A percentile compares a stretch with the other conserved stretches of the same genome.
Evolutionary conservation across 352 stramenopile genomes (phyloP).

Genomic region (Albugo candida): DNA sequence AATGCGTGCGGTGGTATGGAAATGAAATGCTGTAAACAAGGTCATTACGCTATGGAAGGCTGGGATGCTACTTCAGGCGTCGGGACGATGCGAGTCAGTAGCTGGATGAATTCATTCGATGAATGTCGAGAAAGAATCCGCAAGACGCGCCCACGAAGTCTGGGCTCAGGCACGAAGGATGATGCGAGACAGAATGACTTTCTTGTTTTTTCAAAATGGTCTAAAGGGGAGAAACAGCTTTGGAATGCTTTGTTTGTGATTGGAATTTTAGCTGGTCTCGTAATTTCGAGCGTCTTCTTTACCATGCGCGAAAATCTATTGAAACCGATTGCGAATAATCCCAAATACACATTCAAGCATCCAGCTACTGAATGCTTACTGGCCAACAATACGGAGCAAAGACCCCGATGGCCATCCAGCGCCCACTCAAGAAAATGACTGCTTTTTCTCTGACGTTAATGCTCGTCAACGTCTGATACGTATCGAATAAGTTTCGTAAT

Average conservation of each 20-base stretch:
- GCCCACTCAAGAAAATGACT: too few relatives aligned
- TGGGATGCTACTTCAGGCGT: slow-evolving; percentile 48
- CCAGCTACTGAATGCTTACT: too few relatives aligned
- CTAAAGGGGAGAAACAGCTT: background rate
- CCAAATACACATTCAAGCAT: too few relatives aligned
- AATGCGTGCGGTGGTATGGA: slow-evolving; percentile 26
- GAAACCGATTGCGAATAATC: too few relatives aligned
- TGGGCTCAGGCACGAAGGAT: slow-evolving; percentile 5
- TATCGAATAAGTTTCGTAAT: too few relatives aligned
- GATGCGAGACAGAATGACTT: slow-evolving; percentile 10
- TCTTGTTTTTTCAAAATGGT: slow-evolving; percentile 16
- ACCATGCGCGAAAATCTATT: slow-evolving; percentile 22
- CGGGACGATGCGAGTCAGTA: background rate
- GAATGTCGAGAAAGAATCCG: slow-evolving; percentile 21
- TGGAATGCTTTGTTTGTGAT: background rate
- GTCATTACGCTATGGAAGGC: slow-evolving; percentile 23
- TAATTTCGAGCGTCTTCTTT: slow-evolving; percentile 16
- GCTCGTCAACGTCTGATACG: too few relatives aligned
- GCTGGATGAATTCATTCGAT: slow-evolving; percentile 24
- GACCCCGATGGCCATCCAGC: too few relatives aligned
- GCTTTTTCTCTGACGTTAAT: too few relatives aligned
- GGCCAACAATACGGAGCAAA: too few relatives aligned
- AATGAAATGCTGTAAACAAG: slow-evolving; percentile 27
- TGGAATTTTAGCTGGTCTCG: slow-evolving; percentile 9
- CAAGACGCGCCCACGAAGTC: slow-evolving; percentile 17